These are phyloP conservation scores for Sphagnum magellanicum DNA, from an alignment of 228 moss, liverwort and hornwort genomes.

Conservation along the genomic window DNA sequence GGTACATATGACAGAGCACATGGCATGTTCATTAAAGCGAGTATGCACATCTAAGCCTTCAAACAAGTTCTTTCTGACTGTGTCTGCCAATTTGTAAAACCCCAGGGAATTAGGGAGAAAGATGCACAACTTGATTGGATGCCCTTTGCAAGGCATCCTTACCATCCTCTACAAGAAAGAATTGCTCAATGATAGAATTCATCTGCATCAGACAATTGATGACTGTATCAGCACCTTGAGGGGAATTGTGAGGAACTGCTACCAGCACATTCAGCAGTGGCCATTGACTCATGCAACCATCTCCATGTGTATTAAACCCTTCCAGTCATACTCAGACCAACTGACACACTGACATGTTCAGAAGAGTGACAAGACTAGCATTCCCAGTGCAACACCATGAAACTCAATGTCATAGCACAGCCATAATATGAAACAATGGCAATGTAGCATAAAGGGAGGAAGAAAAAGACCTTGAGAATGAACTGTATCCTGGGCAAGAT, in stretches of 20 bases:
- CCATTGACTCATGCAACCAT: slow-evolving; percentile 63
- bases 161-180: slow-evolving; percentile 32
- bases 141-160: slow-evolving; percentile 22
- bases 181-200: slow-evolving; percentile 62
- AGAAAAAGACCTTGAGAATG: slow-evolving; percentile 72
- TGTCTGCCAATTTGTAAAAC: no score
- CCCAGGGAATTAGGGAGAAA: no score
- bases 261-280: slow-evolving; percentile 67
- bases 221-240: slow-evolving; percentile 67
- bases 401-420: no score
- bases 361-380: no score
- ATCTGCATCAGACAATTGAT: slow-evolving; percentile 89
- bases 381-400: no score
- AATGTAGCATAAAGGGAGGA: neutral
- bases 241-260: slow-evolving; percentile 82
- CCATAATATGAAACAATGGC: no score
- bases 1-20: slow-evolving; percentile 21
- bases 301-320: slow-evolving; percentile 57
- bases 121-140: slow-evolving; percentile 32
- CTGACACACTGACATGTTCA: no score
- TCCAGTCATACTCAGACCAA: no score
- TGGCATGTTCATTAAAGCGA: no score
- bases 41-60: neutral
- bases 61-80: neutral
- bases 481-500: slow-evolving; percentile 86